phyloP scores from a whole-genome alignment of 2,329 filamentous ascomycete species.

The Lecanicillium sp. region DNA sequence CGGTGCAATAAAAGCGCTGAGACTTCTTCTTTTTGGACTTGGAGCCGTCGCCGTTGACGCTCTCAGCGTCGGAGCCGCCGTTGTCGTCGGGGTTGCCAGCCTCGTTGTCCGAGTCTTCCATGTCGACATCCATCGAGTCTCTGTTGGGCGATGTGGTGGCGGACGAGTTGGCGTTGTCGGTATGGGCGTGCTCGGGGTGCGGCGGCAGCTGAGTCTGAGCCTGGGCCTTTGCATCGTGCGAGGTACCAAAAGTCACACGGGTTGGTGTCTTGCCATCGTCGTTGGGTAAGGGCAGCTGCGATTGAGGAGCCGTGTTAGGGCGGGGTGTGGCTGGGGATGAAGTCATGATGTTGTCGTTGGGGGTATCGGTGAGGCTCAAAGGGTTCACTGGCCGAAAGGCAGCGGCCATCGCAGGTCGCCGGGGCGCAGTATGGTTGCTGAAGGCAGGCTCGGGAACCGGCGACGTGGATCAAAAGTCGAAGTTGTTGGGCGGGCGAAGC shows the following conservation, averaged over 20 bases:
- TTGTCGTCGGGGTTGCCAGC: constrained; percentile 38
- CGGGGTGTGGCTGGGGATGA: constrained; percentile 31
- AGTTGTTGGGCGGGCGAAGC: background rate
- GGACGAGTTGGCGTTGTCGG: constrained; percentile 28
- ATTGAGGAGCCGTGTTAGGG: constrained; percentile 30
- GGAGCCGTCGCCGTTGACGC: constrained; percentile 56
- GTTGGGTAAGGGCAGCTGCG: constrained; percentile 21
- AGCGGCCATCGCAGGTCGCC: constrained; percentile 37
- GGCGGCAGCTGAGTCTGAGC: constrained; percentile 30
- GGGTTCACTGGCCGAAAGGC: constrained; percentile 45
- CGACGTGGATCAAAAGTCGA: background rate
- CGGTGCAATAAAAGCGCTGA: constrained; percentile 91
- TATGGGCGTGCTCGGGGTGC: background rate
- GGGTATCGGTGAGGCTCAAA: constrained; percentile 21
- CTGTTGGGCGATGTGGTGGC: constrained; percentile 43
- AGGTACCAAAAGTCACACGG: constrained; percentile 44
- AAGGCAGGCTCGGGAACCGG: background rate
- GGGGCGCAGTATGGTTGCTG: constrained; percentile 1
- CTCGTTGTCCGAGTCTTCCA: constrained; percentile 70
- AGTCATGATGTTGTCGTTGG: constrained; percentile 27
- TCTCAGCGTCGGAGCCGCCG: constrained; percentile 58
- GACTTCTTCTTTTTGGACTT: constrained; percentile 94
- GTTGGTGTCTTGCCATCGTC: constrained; percentile 58
- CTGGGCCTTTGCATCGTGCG: constrained; percentile 44
- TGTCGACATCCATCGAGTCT: constrained; percentile 65